phyloP scores from a whole-genome alignment of 2,329 filamentous ascomycete species.

The Fusarium chaquense region DNA sequence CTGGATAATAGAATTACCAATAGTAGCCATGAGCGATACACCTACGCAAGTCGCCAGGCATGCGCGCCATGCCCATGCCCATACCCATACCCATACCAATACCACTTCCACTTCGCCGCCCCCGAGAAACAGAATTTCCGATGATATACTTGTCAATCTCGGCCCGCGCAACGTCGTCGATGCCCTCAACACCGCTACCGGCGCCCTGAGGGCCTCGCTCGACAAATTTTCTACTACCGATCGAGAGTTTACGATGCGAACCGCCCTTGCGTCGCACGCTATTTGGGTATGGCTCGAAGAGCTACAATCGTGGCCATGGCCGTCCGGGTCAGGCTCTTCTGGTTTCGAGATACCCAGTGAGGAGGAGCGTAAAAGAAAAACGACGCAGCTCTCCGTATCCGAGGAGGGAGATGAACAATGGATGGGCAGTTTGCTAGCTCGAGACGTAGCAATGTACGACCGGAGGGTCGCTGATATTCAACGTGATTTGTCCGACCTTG shows the following conservation, averaged over 20 bases:
- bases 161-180: slow-evolving; percentile 71
- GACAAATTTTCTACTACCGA: slow-evolving; percentile 73
- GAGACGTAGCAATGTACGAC: slow-evolving; percentile 76
- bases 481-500: slow-evolving; percentile 74
- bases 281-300: slow-evolving; percentile 83
- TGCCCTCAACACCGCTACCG: slow-evolving; percentile 67
- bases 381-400: slow-evolving; percentile 43
- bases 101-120: slow-evolving; percentile 56
- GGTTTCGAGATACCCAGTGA: slow-evolving; percentile 66
- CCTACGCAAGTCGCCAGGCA: slow-evolving; percentile 50
- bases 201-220: slow-evolving; percentile 68
- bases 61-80: slow-evolving; percentile 45
- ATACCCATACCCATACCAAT: neutral
- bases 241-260: slow-evolving; percentile 76
- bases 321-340: slow-evolving; percentile 59
- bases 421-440: slow-evolving; percentile 76
- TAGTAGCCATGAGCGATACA: slow-evolving; percentile 52
- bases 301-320: slow-evolving; percentile 71
- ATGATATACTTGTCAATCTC: slow-evolving; percentile 72
- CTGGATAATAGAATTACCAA: slow-evolving; percentile 22
- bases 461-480: slow-evolving; percentile 79
- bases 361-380: slow-evolving; percentile 56
- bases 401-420: slow-evolving; percentile 57
- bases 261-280: slow-evolving; percentile 76
- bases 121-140: slow-evolving; percentile 58